Percentiles rank a stretch among this genome's conserved stretches.
Conservation (phyloP, 2,329 filamentous ascomycete species). For the Emergomyces orientalis region DNA sequence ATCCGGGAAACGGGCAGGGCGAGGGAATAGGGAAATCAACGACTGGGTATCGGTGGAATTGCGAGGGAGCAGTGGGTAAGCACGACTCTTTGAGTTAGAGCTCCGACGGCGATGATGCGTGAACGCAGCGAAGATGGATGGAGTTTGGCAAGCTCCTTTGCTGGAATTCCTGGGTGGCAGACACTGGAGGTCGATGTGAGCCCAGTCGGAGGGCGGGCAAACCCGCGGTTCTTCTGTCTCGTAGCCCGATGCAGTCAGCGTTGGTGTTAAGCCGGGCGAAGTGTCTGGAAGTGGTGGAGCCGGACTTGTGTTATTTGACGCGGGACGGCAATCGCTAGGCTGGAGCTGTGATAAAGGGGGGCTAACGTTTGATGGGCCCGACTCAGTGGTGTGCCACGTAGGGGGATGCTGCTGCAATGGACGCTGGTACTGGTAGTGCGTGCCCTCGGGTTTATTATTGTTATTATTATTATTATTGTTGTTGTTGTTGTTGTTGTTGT, state of each 20-base stretch:
- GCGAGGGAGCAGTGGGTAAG: neutral
- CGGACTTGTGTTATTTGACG: neutral
- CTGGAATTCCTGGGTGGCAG: slow-evolving; percentile 15
- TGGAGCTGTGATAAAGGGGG: neutral
- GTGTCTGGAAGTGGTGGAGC: neutral
- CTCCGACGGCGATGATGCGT: slow-evolving; percentile 1
- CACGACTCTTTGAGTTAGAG: neutral
- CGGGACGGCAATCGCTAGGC: neutral
- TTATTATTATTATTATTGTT: neutral
- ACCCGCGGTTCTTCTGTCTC: neutral
- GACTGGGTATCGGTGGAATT: neutral
- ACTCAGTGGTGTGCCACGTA: neutral
- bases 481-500: neutral
- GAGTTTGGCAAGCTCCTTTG: slow-evolving; percentile 16
- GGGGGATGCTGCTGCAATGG: neutral
- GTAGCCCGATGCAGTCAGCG: neutral
- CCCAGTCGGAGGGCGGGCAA: slow-evolving; percentile 4
- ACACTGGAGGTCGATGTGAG: slow-evolving; percentile 15
- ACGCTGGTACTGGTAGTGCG: neutral
- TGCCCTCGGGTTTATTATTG: neutral
- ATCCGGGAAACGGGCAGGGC: neutral
- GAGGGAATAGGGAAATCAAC: slow-evolving; percentile 5
- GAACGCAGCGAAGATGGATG: slow-evolving; percentile 7
- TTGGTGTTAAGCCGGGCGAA: neutral
- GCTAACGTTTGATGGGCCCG: neutral